phyloP scores from a whole-genome alignment of 371 early-diverging fungal genomes.

The Apophysomyces trapeziformis region DNA sequence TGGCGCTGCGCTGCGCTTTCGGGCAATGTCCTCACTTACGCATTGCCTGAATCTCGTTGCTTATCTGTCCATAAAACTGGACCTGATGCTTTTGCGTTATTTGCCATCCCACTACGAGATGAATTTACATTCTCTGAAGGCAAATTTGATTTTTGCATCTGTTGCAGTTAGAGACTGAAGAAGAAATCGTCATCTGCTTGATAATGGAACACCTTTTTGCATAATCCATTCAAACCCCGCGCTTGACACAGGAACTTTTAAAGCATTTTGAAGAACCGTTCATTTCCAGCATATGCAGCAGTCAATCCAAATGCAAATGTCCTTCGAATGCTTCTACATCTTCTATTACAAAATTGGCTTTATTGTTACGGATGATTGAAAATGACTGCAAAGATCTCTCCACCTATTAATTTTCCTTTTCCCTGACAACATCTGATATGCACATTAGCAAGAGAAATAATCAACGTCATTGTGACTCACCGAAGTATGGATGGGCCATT shows the following conservation, averaged over 20 bases:
- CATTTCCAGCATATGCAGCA: neutral
- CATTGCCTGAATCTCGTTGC: slow-evolving; percentile 23
- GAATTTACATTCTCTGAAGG: neutral
- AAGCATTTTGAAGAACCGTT: neutral
- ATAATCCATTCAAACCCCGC: slow-evolving; percentile 3
- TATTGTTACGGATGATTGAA: slow-evolving; percentile 1
- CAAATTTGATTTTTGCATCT: neutral
- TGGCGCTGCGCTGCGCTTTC: neutral
- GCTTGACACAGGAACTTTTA: neutral
- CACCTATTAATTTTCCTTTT: slow-evolving; percentile 5
- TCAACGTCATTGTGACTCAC: slow-evolving; percentile 20
- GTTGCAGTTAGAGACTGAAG: neutral
- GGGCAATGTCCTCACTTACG: slow-evolving; percentile 11
- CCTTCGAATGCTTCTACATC: neutral
- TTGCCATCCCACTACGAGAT: neutral
- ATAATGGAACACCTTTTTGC: neutral
- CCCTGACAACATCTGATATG: neutral
- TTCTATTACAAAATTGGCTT: no score
- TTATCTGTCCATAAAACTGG: slow-evolving; percentile 14
- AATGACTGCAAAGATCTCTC: neutral
- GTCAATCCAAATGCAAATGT: no score
- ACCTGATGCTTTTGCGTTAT: neutral
- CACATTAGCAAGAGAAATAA: neutral
- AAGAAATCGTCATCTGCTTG: slow-evolving; percentile 3
- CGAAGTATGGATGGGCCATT: slow-evolving; percentile 96